Conservation (phyloP, 2,329 filamentous ascomycete species). For the Colletotrichum musicola region DNA sequence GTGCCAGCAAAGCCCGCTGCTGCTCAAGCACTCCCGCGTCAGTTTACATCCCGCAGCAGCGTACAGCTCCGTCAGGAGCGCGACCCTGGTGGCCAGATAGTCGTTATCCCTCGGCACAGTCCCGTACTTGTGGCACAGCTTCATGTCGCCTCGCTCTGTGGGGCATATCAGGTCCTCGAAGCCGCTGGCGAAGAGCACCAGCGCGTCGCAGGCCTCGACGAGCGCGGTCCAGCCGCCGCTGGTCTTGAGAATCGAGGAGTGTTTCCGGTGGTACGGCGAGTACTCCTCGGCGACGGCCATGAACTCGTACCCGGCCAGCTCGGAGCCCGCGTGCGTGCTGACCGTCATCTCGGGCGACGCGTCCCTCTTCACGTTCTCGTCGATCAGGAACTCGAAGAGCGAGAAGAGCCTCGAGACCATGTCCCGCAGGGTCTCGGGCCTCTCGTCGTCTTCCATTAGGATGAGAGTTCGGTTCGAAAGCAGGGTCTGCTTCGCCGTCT, state of each 20-base stretch:
- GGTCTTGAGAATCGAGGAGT: background rate
- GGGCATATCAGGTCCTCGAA: background rate
- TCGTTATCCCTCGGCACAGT: background rate
- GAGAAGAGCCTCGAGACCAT: background rate
- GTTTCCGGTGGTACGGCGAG: background rate
- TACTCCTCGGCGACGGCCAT: background rate
- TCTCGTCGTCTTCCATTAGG: background rate
- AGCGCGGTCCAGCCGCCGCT: background rate
- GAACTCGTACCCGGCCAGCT: background rate
- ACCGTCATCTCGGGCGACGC: background rate
- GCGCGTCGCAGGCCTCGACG: background rate
- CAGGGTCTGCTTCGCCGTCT: background rate
- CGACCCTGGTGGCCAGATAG: background rate
- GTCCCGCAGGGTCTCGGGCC: background rate
- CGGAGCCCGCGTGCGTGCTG: too few species aligned
- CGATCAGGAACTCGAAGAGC: background rate
- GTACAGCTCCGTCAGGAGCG: background rate
- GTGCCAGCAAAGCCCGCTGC: background rate
- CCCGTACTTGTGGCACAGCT: background rate
- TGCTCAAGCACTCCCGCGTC: background rate
- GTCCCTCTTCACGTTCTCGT: background rate
- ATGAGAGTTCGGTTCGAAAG: background rate
- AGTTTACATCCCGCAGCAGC: background rate
- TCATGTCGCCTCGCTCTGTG: background rate
- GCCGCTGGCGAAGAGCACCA: background rate